Percentiles rank a stretch among this genome's conserved stretches.
These are phyloP conservation scores for Rhynchosporium agropyri DNA, from an alignment of 2,329 filamentous ascomycete species.

Conservation along the genomic window DNA sequence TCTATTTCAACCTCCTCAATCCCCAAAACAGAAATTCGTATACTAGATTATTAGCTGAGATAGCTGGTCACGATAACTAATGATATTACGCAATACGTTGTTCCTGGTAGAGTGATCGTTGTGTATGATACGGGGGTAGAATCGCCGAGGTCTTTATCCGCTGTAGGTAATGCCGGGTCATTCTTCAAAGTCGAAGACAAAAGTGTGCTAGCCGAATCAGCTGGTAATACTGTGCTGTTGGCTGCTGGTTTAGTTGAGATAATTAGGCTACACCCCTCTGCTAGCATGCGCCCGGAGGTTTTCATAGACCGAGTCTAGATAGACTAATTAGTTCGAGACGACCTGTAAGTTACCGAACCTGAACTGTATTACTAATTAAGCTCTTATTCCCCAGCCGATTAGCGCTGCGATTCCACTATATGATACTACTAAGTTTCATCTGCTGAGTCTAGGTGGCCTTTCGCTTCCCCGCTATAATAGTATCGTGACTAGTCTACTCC, in stretches of 20 bases:
- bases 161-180: constrained; percentile 2
- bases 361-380: neutral
- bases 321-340: neutral
- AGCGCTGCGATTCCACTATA: constrained; percentile 81
- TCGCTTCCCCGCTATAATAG: constrained; percentile 56
- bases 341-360: neutral
- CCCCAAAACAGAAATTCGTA: constrained; percentile 1
- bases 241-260: constrained; percentile 1
- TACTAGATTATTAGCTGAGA: constrained; percentile 7
- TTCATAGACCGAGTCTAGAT: neutral
- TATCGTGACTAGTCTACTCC: constrained; percentile 74
- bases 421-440: constrained; percentile 66
- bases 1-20: neutral
- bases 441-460: constrained; percentile 69
- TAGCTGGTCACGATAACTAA: neutral
- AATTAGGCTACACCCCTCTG: too few relatives aligned
- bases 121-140: constrained; percentile 1
- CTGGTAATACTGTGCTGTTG: neutral
- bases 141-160: neutral
- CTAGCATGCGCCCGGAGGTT: too few relatives aligned
- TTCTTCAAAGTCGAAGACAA: constrained; percentile 1
- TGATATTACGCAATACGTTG: constrained; percentile 4
- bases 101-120: constrained; percentile 3
- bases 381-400: constrained; percentile 50
- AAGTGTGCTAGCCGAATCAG: neutral